Base-by-base conservation (phyloP, 805 yeast species). In the Ogataea chonburiensis region DNA sequence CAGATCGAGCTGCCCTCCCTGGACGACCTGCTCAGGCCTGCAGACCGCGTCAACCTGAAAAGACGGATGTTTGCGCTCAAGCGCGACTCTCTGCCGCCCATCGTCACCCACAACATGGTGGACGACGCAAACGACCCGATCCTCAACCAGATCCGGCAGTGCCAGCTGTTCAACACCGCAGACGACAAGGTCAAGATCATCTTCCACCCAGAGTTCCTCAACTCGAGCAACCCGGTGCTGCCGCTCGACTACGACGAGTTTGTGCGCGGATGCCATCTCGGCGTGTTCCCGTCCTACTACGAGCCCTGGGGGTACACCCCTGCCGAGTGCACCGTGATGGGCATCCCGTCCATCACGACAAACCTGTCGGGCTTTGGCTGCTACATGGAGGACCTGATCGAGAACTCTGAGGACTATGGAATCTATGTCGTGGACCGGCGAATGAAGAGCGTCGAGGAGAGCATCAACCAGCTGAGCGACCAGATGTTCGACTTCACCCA, bases 281-380 rank as follows among this genome's bases (percentile, higher is more conserved):
- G 98, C 61, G 96, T 91, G 34, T 91, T 91, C 81, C 98, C 98
- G 32, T 87, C 96, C 0, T 91, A 91, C 66, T 91, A 91, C 59
- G 98, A 91, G 66, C 98, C 98, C 4, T 91, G 98, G 98, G 98
- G 98, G 24, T 91, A 91, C 63, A 91, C 98, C 2, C 98, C 98
- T 3, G 98, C 98, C 7, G 98, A 91, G 62, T 93, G 98, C 69
- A 91, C 98, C 0, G 98, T 93, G 16, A 91, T 91, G 98, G 98
- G 98, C 38, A 95, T 93, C 42, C 98, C 98, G 12, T 86, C 96
- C 5, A 86, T 91, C 55, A 91, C 98, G 8, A 91, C 98, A 26
- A 91, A 91, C 60, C 67, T 91, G 42, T 86, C 96, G 2, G 98
- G 98, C 1, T 91, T 91, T 58, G 98, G 98, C 32, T 94, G 98